Base-by-base conservation (phyloP, 2,329 filamentous ascomycete species). In the Phialophora verrucosa region DNA sequence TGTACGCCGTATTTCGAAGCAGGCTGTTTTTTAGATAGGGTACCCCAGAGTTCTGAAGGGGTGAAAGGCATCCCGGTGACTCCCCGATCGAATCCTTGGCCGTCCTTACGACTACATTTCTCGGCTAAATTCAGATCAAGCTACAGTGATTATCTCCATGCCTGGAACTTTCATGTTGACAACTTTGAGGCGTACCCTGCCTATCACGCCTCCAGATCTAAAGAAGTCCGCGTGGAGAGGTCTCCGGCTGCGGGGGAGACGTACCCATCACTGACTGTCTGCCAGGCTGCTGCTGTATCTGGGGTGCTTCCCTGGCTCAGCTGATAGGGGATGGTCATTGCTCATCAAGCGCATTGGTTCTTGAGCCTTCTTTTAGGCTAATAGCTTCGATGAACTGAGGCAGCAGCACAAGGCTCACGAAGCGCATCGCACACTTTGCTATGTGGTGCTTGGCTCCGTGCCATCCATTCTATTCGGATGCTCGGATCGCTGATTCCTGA, bases 211-310 rank as follows among this genome's bases (percentile, higher is more conserved):
- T 55, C 49, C 25, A 25, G 5, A 4, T 51, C 49, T 4, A 4
- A 55, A 54, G 51, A 54, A 55, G 53, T 55, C 53, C 53, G 53
- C 53, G 7, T 55, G 53, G 53, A 55, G 53, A 55, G n/a, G 29
- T 55, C 53, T 29, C 53, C 53, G 53, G 29, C 12, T 29, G 27
- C 27, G 25, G 53, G 51, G 53, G 17, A 44, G 17, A 3, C 2
- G 14, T 17, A 4, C 1, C 12, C 12, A 35, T 8, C 11, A n/a
- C 29, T 29, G 25, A 31, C 4, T 8, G 6, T 55, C 11, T 10
- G 27, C 4, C 7, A 20, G 51, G 27, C 25, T 14, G 27, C 51
- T 17, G 38, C 38, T 17, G 7, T 17, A 17, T 17, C 17, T 42
- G 38, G 17, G 14, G 3, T 42, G 38, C 17, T 17, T 42, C 38